Percentiles rank a stretch among this genome's conserved stretches.
phyloP scores from a whole-genome alignment of 768 basidiomycete species.

The Kwoniella europaea region DNA sequence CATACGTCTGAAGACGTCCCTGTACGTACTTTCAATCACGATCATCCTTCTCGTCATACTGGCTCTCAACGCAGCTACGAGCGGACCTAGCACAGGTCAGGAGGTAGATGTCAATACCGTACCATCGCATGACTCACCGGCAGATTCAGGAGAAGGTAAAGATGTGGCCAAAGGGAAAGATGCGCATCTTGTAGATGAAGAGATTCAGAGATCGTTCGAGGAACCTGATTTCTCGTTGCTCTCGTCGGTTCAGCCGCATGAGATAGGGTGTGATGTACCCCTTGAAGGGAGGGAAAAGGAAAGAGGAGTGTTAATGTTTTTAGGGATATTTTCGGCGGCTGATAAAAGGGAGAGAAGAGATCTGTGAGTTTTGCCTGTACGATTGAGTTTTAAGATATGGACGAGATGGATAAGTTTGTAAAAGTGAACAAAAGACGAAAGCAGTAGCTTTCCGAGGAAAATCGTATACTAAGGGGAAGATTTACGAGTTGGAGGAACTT shows the following conservation, averaged over 20 bases:
- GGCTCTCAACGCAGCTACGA: constrained; percentile 42
- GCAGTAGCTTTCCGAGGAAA: too few relatives aligned
- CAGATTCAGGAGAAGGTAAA: constrained; percentile 48
- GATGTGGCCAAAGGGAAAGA: constrained; percentile 48
- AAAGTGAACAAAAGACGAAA: too few relatives aligned
- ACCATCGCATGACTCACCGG: constrained; percentile 36
- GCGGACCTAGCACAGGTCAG: constrained; percentile 4
- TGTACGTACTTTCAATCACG: constrained; percentile 37
- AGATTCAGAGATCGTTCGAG: constrained; percentile 57
- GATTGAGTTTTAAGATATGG: too few relatives aligned
- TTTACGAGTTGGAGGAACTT: not conserved
- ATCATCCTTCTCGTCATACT: constrained; percentile 47
- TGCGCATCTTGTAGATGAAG: constrained; percentile 45
- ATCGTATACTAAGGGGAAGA: not conserved
- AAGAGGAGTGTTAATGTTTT: constrained; percentile 53
- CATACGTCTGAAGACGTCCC: constrained; percentile 44
- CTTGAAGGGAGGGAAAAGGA: constrained; percentile 23
- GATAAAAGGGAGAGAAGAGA: constrained; percentile 53
- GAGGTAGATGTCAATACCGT: constrained; percentile 31
- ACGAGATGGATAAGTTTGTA: too few relatives aligned
- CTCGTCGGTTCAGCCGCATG: constrained; percentile 52
- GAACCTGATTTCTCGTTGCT: constrained; percentile 58
- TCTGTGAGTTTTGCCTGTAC: constrained; percentile 42
- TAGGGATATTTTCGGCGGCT: constrained; percentile 57
- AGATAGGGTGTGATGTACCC: constrained; percentile 57